phyloP scores from a whole-genome alignment of 73 alveolate species.

The Blepharisma japonicum region DNA sequence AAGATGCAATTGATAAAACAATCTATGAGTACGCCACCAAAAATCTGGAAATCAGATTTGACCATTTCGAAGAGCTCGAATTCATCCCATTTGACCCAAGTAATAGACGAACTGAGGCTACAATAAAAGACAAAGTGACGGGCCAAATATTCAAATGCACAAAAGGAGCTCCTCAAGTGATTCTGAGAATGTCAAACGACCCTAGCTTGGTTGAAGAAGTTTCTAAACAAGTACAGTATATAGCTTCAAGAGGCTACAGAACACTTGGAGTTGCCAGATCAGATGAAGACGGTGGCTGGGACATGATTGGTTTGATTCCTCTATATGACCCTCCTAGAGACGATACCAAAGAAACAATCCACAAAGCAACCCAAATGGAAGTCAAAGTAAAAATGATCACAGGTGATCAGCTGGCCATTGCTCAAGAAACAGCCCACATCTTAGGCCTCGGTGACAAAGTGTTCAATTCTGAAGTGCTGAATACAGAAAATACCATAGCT shows the following conservation, averaged over 20 bases:
- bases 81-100: constrained; percentile 34
- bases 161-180: constrained; percentile 36
- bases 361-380: constrained; percentile 1
- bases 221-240: constrained; percentile 5
- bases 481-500: background rate
- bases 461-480: constrained; percentile 3
- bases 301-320: constrained; percentile 26
- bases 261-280: constrained; percentile 27
- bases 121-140: background rate
- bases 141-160: constrained; percentile 25
- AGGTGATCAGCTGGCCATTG: constrained; percentile 60
- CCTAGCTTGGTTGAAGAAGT: background rate
- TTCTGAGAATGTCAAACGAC: constrained; percentile 23
- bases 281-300: constrained; percentile 9
- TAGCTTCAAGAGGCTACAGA: constrained; percentile 30
- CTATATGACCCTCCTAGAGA: constrained; percentile 37
- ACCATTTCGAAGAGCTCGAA: constrained; percentile 15
- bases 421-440: constrained; percentile 49
- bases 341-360: constrained; percentile 33
- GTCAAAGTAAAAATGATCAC: constrained; percentile 57
- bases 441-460: constrained; percentile 31
- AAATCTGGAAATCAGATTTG: background rate
- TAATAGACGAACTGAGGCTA: constrained; percentile 26
- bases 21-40: constrained; percentile 6
- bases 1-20: constrained; percentile 30